Conservation (phyloP, 305 asterid species). For the Fraxinus xanthoxyloides region DNA sequence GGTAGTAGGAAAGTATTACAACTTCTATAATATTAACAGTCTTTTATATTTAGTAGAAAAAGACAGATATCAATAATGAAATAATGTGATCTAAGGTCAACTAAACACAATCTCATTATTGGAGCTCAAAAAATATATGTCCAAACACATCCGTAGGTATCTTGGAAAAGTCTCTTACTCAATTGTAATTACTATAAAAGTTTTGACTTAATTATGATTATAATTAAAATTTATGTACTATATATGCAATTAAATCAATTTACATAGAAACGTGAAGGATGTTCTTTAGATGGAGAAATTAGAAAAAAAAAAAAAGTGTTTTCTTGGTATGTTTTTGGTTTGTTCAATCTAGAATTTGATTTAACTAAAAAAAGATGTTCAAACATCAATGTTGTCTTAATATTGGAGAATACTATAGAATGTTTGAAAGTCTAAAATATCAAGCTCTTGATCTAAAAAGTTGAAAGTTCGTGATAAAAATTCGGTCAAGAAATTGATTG, state of each 20-base stretch:
- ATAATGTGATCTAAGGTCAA: background rate
- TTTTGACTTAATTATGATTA: background rate
- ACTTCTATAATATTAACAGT: no score
- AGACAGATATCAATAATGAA: background rate
- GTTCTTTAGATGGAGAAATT: background rate
- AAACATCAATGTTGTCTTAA: no score
- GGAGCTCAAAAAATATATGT: background rate
- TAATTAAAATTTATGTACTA: background rate
- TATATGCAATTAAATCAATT: background rate
- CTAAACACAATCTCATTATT: background rate
- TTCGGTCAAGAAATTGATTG: no score
- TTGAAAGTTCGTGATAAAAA: background rate
- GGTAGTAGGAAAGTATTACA: background rate
- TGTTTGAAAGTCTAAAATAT: background rate
- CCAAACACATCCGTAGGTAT: background rate
- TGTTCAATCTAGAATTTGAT: background rate
- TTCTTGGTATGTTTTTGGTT: background rate
- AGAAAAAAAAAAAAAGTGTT: background rate
- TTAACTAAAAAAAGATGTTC: background rate
- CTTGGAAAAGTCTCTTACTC: background rate
- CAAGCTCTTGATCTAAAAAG: no score
- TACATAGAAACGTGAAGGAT: background rate
- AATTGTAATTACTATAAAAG: background rate
- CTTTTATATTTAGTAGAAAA: background rate
- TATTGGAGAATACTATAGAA: no score